These are phyloP conservation scores for Pichia sp. DNA, from an alignment of 1,139 yeast genomes.

Conservation along the genomic window DNA sequence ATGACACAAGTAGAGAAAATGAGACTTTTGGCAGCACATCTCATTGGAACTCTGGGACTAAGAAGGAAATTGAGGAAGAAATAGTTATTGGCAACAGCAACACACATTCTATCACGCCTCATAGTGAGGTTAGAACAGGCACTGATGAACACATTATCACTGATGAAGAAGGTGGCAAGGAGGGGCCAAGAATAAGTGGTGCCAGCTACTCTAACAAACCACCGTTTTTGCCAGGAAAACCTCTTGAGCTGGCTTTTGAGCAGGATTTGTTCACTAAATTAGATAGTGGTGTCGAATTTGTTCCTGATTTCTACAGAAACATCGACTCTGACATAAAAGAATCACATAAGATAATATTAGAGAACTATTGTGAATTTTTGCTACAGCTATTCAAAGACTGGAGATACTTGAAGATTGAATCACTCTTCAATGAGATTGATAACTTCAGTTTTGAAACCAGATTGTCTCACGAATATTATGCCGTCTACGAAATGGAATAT, in stretches of 20 bases:
- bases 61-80: not conserved
- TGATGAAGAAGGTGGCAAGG: not conserved
- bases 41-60: not conserved
- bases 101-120: not conserved
- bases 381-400: conserved; percentile 58
- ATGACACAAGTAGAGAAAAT: conserved; percentile 14
- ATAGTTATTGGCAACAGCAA: not conserved
- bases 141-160: not conserved
- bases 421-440: conserved; percentile 49
- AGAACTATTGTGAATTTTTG: conserved; percentile 57
- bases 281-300: conserved; percentile 7
- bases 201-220: not conserved
- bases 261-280: conserved; percentile 5
- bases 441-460: conserved; percentile 44
- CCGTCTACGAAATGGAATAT: conserved; percentile 8
- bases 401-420: conserved; percentile 63
- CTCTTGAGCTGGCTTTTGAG: conserved; percentile 3
- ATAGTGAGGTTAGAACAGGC: not conserved
- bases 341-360: conserved; percentile 15
- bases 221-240: not conserved
- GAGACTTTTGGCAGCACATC: not conserved
- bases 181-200: no score
- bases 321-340: not conserved
- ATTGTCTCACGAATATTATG: conserved; percentile 4
- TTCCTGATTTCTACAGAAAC: conserved; percentile 1